Conservation (phyloP, 208 protist species). For the Crithidia mellificae region DNA sequence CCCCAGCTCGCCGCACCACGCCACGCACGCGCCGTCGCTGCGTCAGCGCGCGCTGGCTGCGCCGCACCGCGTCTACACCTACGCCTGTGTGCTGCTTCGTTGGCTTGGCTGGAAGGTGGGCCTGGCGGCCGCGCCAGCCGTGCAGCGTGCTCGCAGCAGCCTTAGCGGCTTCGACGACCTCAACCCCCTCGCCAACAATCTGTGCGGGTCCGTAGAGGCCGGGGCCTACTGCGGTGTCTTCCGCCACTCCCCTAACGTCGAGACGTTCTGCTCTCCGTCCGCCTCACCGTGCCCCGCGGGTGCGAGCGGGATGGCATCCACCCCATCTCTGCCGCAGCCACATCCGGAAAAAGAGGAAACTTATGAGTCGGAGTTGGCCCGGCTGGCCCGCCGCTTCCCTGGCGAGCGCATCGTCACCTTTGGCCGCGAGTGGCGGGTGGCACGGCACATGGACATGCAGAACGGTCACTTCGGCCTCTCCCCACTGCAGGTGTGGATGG, state of each 20-base stretch:
- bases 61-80: neutral
- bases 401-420: slow-evolving; percentile 37
- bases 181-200: too few species aligned
- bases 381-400: slow-evolving; percentile 16
- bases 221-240: slow-evolving; percentile 6
- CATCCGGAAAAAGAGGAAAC: neutral
- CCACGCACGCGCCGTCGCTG: neutral
- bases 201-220: too few species aligned
- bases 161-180: neutral
- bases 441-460: slow-evolving; percentile 38
- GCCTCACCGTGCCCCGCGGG: neutral
- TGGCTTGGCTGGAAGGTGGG: slow-evolving; percentile 27
- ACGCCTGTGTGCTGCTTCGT: slow-evolving; percentile 13
- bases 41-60: neutral
- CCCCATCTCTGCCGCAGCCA: too few species aligned
- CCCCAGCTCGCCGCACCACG: neutral
- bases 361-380: neutral
- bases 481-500: slow-evolving; percentile 79
- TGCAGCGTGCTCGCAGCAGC: neutral
- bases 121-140: neutral
- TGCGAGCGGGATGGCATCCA: too few species aligned
- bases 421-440: slow-evolving; percentile 27
- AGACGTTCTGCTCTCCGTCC: neutral
- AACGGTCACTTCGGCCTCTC: slow-evolving; percentile 62
- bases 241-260: neutral